Evolutionary conservation across 495 filamentous ascomycete species (phyloP), one percentile per base, ranked within the genome.

Genomic region (Bryoglossum gracile): DNA sequence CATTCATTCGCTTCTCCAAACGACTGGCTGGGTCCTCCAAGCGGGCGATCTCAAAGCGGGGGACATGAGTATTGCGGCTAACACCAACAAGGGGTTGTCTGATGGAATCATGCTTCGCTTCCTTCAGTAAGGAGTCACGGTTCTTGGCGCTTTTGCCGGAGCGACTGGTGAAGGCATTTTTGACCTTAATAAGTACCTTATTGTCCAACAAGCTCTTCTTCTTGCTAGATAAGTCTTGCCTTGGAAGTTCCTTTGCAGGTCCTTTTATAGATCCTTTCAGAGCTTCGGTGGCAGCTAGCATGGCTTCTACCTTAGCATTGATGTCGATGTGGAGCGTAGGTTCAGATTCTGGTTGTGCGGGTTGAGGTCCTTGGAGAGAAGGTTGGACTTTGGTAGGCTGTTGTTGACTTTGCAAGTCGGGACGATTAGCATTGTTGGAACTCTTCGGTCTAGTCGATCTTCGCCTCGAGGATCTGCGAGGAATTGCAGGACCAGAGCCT

Each of bases 261-360:
- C n/a, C n/a, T n/a, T n/a, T n/a, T n/a, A n/a, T n/a, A n/a, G n/a
- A n/a, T 6, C 24, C 37, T 32, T 61, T 63, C 19, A 61, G 36
- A n/a, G 49, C 45, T 8, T 43, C 37, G 13, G 52, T 55, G 2
- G 60, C 64, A 2, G 53, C 60, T 8, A 64, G 48, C 65, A 66
- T 66, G 17, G 43, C 53, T 14, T 57, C 46, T 4, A 66, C 37
- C 39, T 65, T 66, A 0, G 50, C 41, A 24, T 50, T 51, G 18
- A 64, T 48, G 3, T 58, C 48, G 0, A 23, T 10, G 1, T 40
- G 18, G 18, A 61, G 21, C 8, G 26, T 13, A n/a, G n/a, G n/a
- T n/a, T n/a, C n/a, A n/a, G n/a, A 30, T 13, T 30, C 26, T 30
- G 26, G 26, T 30, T 30, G 26, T 5, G 13, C 6, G 26, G 26